Evolutionary conservation across 2,329 filamentous ascomycete genomes (phyloP).

Genomic region (Fusarium haematococcum): DNA sequence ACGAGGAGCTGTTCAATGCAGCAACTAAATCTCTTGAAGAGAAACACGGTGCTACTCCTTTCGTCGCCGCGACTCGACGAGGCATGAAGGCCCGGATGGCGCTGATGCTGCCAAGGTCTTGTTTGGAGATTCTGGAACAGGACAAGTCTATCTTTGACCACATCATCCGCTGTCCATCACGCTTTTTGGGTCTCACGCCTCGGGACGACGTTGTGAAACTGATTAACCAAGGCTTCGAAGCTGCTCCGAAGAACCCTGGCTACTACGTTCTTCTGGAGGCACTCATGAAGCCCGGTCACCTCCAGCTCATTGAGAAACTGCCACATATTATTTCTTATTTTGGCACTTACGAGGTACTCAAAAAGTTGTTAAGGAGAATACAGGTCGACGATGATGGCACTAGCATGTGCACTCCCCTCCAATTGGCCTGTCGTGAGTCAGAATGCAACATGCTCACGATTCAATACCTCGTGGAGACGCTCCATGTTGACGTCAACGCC

Average conservation of each 20-base stretch:
- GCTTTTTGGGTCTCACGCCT: slow-evolving; percentile 2
- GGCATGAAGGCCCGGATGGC: slow-evolving; percentile 21
- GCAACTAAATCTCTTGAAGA: not conserved
- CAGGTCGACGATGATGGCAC: not conserved
- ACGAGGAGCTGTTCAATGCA: slow-evolving; percentile 11
- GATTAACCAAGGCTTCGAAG: not conserved
- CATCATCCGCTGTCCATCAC: not conserved
- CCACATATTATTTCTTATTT: slow-evolving; percentile 11
- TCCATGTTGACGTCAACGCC: slow-evolving; percentile 30
- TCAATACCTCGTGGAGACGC: slow-evolving; percentile 20
- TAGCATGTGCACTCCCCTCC: not conserved
- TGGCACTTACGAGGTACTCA: slow-evolving; percentile 4
- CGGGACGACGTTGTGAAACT: slow-evolving; percentile 8
- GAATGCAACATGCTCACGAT: slow-evolving; percentile 27
- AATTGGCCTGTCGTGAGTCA: slow-evolving; percentile 7
- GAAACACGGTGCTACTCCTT: not conserved
- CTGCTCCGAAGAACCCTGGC: not conserved
- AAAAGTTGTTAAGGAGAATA: not conserved
- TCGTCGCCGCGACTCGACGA: not conserved
- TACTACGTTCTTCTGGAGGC: not conserved
- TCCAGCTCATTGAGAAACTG: slow-evolving; percentile 1
- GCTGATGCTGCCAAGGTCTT: slow-evolving; percentile 18
- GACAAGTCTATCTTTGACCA: not conserved
- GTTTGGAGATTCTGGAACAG: not conserved
- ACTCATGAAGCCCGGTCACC: slow-evolving; percentile 11